Evolutionary conservation across 306 rosid species (phyloP).

Genomic region (Acmispon strigosus): DNA sequence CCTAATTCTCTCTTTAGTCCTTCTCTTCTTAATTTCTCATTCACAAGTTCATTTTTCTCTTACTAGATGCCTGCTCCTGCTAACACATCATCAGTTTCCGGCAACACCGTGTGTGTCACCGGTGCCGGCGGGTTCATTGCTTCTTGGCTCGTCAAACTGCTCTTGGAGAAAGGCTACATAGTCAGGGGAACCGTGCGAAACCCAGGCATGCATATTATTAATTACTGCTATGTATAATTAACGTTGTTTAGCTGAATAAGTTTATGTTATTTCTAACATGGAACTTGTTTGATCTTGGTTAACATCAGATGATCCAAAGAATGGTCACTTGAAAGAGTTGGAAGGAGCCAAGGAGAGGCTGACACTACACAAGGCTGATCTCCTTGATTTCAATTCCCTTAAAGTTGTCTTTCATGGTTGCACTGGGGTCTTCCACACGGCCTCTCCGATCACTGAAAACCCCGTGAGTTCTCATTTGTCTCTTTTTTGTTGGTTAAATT

Average conservation of each 20-base stretch:
- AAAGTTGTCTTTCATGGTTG: constrained; percentile 49
- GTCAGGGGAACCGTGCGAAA: constrained; percentile 79
- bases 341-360: constrained; percentile 74
- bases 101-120: constrained; percentile 68
- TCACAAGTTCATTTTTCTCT: too few species aligned
- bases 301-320: constrained; percentile 52
- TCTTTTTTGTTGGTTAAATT: too few species aligned
- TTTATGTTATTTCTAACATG: too few species aligned
- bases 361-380: constrained; percentile 53
- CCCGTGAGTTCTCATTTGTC: constrained; percentile 40
- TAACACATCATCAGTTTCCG: neutral
- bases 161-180: constrained; percentile 58
- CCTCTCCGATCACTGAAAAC: constrained; percentile 73
- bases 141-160: constrained; percentile 70
- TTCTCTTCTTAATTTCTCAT: neutral
- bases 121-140: constrained; percentile 94
- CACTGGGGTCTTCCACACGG: constrained; percentile 70
- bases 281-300: too few species aligned
- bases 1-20: too few species aligned
- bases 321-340: constrained; percentile 57
- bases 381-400: constrained; percentile 48
- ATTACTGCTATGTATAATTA: too few species aligned
- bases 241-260: too few species aligned
- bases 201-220: constrained; percentile 58
- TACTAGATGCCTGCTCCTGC: constrained; percentile 32